Base-by-base conservation (phyloP, 768 basidiomycete genomes). In the Lactarius quietus region DNA sequence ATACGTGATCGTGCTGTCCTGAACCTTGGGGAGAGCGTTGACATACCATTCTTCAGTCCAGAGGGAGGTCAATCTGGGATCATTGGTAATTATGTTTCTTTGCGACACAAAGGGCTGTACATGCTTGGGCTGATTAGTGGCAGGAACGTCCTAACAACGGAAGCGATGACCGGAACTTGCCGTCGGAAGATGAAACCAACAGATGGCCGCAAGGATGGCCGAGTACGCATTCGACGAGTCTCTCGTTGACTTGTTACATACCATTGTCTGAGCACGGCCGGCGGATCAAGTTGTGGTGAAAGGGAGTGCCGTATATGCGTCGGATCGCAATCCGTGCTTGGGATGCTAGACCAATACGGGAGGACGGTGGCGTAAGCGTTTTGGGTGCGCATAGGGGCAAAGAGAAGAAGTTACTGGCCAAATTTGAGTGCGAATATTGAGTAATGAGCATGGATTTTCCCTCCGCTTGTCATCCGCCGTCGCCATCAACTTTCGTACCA, bases 401-500 rank as follows among this genome's bases (percentile, higher is more conserved):
- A 33, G 54, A 33, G 57, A 20, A 23, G 26, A 26, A 36, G 26
- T 31, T 31, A 43, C 33, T 36, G 18, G n/a, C 61, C 53, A 41
- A 56, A 57, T 15, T 7, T 5, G 35, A 15, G 17, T 38, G 54
- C 53, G 43, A 56, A 57, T n/a, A n/a, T 7, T 5, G 35, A 15
- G 17, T 38, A 54, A 63, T 52, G n/a, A 39, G 4, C 23, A 15
- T 20, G n/a, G 20, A 20, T 51, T 12, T 61, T 39, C 52, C 20
- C 58, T 39, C 26, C 63, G 51, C 39, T 63, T 57, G 59, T 53
- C 45, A 51, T 56, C 29, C 17, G 18, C 53, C 14, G 18, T 55
- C 6, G n/a, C 28, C 61, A 43, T 33, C 15, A 45, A 15, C 26
- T 45, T 31, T 53, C 52, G 43, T 18, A 33, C 55, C 54, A 17